Conservation (phyloP, 2,329 filamentous ascomycete species). For the Cordyceps javanica region DNA sequence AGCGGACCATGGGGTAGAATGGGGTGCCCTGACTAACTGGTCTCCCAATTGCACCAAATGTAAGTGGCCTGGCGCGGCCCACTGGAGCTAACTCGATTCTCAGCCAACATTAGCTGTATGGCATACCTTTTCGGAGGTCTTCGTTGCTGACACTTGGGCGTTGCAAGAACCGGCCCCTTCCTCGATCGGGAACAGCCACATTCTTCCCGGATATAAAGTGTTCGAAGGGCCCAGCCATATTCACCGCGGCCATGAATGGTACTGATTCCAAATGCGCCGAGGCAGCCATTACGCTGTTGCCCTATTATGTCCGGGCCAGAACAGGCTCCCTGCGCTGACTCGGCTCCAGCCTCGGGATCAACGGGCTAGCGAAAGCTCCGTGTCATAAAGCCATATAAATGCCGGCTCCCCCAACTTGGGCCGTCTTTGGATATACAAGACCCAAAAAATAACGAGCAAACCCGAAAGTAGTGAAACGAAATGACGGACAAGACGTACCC, state of each 20-base stretch:
- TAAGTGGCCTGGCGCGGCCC: not conserved
- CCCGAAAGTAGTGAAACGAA: not conserved
- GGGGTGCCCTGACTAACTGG: no score
- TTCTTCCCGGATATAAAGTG: not conserved
- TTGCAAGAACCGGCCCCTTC: not conserved
- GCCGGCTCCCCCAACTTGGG: not conserved
- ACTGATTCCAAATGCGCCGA: not conserved
- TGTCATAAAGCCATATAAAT: not conserved
- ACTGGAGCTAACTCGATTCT: not conserved
- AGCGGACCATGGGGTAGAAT: not conserved
- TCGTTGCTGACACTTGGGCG: not conserved
- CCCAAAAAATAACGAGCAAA: not conserved
- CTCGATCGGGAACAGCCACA: not conserved
- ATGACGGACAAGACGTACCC: slow-evolving; percentile 24
- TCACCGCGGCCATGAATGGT: not conserved
- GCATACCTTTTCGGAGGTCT: not conserved
- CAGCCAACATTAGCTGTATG: not conserved
- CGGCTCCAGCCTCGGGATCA: not conserved
- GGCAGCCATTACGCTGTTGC: not conserved
- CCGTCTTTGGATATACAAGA: no score
- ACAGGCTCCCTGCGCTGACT: not conserved
- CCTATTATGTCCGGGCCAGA: not conserved
- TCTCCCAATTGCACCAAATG: not conserved
- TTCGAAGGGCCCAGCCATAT: not conserved
- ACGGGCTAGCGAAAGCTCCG: not conserved